phyloP scores from a whole-genome alignment of 164 flowering plant species.

The Vitis labrusca region DNA sequence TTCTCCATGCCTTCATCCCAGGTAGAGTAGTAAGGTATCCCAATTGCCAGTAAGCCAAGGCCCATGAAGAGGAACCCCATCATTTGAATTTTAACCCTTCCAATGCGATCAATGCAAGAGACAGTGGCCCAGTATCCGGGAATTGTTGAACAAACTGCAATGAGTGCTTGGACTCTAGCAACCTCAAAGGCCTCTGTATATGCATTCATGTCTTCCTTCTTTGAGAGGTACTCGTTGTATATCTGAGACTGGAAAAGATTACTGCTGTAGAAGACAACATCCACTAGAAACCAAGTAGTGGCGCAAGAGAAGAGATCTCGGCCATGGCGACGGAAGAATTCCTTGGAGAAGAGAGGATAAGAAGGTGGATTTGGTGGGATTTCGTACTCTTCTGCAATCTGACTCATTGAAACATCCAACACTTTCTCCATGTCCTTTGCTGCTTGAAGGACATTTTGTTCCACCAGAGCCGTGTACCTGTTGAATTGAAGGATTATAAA shows the following conservation, averaged over 20 bases:
- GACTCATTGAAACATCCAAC: constrained; percentile 22
- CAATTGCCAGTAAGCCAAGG: constrained; percentile 31
- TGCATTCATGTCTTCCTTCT: constrained; percentile 11
- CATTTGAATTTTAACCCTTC: constrained; percentile 49
- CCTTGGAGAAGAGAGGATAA: constrained; percentile 45
- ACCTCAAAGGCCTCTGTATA: constrained; percentile 32
- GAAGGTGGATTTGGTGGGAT: constrained; percentile 14
- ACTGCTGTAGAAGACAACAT: constrained; percentile 59
- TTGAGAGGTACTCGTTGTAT: constrained; percentile 6
- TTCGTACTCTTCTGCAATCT: constrained; percentile 18
- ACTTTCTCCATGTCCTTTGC: constrained; percentile 52
- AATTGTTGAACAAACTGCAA: constrained; percentile 50
- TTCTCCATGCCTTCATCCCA: constrained; percentile 24
- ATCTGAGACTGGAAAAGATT: constrained; percentile 51
- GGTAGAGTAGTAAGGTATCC: constrained; percentile 28
- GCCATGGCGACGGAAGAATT: constrained; percentile 54
- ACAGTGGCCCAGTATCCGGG: constrained; percentile 69
- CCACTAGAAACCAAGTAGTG: constrained; percentile 55
- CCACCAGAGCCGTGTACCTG: constrained; percentile 74
- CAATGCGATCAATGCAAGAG: constrained; percentile 53
- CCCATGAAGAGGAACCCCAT: constrained; percentile 57
- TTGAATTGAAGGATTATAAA: neutral
- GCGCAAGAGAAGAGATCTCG: constrained; percentile 51
- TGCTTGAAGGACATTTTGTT: constrained; percentile 44
- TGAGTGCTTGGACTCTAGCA: constrained; percentile 44